Evolutionary conservation across 2,329 filamentous ascomycete genomes (phyloP), one percentile per base, ranked within the genome.

Genomic region (Aspergillus persii): DNA sequence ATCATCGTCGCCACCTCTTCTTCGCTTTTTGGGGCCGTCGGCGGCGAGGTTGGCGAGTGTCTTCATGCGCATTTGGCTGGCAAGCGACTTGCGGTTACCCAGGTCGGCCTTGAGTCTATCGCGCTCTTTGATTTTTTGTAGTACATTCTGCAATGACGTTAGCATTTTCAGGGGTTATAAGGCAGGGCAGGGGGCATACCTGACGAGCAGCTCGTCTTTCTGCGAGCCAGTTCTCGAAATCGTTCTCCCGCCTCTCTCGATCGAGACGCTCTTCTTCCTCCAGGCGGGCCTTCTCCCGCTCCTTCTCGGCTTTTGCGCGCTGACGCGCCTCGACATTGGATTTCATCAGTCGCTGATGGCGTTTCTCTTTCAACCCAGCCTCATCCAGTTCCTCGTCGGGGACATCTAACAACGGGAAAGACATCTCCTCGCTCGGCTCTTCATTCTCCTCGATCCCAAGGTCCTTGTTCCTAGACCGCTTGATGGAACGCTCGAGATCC

Each of bases 51-150:
- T 97, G 60, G 95, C 95, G 59, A 99, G 92, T 53, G 89, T 94
- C 79, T 98, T 98, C 95, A 99, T 99, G 63, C 95, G 90, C 78
- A 96, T 96, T 76, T 98, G 94, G 58, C 90, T 95, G 8, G 95
- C 95, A 23, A 97, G 86, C 0, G 93, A 97, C 76, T 99, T 99
- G 71, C 95, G 90, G 77, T 98, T 98, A 58, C 94, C 93, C 1
- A 97, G 85, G 71, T 99, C 95, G 48, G 92, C 91, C 78, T 96
- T 97, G 61, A 97, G 84, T 18, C 93, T 87, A 69, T 98, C 92
- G 54, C 92, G 89, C 67, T 98, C 94, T 75, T 96, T 97, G 76
- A 99, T 96, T 75, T 87, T 92, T 69, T 91, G 81, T 7, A 89
- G 83, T 2, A 96, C 81, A 26, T 85, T 84, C 64, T 86, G 77